Evolutionary conservation across 345 rosid species (phyloP).

Genomic region (Excoecaria agallocha): DNA sequence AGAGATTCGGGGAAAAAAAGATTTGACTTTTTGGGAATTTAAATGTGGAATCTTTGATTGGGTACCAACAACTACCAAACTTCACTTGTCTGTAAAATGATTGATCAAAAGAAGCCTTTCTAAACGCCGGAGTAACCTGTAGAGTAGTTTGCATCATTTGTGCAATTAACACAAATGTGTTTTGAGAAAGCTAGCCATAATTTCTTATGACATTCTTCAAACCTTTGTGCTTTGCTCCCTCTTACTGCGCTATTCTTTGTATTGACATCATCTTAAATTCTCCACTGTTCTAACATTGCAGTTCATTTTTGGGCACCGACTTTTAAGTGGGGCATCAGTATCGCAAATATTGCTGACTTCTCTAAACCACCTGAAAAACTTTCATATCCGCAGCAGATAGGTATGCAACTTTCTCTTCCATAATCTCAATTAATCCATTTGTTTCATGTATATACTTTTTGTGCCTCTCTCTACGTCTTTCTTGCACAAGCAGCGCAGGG

Average conservation of each 20-base stretch:
- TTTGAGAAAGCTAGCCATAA: background rate
- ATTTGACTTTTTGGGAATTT: background rate
- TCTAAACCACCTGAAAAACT: slow-evolving; percentile 77
- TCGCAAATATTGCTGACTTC: slow-evolving; percentile 83
- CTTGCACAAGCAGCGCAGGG: too few relatives aligned
- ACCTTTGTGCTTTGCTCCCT: background rate
- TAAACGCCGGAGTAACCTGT: background rate
- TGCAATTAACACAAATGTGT: background rate
- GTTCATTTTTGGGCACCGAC: slow-evolving; percentile 99
- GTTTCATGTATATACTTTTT: background rate
- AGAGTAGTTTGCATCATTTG: background rate
- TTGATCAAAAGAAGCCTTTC: background rate
- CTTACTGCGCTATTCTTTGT: background rate
- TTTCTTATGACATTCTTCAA: background rate
- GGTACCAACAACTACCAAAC: background rate
- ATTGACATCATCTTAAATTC: background rate
- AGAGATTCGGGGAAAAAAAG: background rate
- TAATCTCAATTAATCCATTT: too few relatives aligned
- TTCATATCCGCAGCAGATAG: slow-evolving; percentile 86
- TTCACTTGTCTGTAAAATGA: background rate
- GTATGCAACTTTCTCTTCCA: slow-evolving; percentile 23
- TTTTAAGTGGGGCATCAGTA: slow-evolving; percentile 92
- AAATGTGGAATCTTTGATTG: background rate
- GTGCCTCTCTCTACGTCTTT: background rate
- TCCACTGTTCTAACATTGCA: slow-evolving; percentile 22